Conservation (phyloP, 2,329 filamentous ascomycete species). For the Pyrenophora tritici-repentis region DNA sequence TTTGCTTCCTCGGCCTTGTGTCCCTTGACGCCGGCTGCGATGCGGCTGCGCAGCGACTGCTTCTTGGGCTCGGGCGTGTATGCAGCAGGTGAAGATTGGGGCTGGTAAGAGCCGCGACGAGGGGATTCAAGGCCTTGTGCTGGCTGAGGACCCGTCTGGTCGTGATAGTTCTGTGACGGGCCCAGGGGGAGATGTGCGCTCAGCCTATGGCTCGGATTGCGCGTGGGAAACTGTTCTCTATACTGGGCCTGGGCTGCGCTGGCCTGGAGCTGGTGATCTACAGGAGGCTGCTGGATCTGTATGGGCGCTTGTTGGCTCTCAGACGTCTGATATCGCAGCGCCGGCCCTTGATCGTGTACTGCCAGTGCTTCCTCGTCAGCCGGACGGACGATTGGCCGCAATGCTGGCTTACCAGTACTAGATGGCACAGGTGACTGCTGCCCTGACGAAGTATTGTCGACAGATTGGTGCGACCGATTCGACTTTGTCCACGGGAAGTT, state of each 20-base stretch:
- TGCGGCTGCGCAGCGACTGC: conserved; percentile 42
- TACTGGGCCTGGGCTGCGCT: conserved; percentile 22
- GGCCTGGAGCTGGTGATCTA: conserved; percentile 4
- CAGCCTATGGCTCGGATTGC: conserved; percentile 39
- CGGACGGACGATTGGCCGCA: conserved; percentile 34
- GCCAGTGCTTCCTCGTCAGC: conserved; percentile 42
- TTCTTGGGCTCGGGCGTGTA: conserved; percentile 36
- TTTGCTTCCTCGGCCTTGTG: conserved; percentile 44
- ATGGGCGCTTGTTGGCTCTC: conserved; percentile 29
- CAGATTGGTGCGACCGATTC: conserved; percentile 46
- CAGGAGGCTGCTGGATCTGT: conserved; percentile 24
- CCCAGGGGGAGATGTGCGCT: conserved; percentile 36
- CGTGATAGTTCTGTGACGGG: conserved; percentile 34
- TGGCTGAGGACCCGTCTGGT: conserved; percentile 28
- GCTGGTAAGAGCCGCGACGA: conserved; percentile 34
- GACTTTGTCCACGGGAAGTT: conserved; percentile 46
- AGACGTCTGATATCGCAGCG: conserved; percentile 32
- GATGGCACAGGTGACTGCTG: conserved; percentile 43
- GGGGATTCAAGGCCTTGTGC: conserved; percentile 31
- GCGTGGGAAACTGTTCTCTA: conserved; percentile 32
- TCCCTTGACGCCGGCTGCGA: conserved; percentile 33
- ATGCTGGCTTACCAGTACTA: conserved; percentile 42
- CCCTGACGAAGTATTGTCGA: conserved; percentile 40
- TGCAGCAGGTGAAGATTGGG: conserved; percentile 15
- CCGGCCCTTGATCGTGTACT: conserved; percentile 41